phyloP scores from a whole-genome alignment of 352 stramenopile species.

The Globisporangium uncinulatum region DNA sequence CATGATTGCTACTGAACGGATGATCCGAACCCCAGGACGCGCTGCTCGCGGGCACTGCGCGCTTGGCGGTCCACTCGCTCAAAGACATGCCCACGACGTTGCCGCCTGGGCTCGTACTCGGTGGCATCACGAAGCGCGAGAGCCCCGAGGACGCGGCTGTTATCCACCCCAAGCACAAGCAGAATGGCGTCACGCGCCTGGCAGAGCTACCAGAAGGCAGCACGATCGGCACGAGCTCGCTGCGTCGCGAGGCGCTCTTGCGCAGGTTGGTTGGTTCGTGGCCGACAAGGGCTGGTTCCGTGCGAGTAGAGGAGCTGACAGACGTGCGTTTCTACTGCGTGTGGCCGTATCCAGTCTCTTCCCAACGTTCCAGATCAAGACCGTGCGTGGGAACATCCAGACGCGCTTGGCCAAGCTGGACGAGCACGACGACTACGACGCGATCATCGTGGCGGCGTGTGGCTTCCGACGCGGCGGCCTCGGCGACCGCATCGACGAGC shows the following conservation, averaged over 20 bases:
- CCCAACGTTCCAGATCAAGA: slow-evolving; percentile 78
- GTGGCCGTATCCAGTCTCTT: slow-evolving; percentile 24
- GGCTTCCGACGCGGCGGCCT: slow-evolving; percentile 74
- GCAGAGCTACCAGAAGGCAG: slow-evolving; percentile 58
- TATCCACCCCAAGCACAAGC: slow-evolving; percentile 82
- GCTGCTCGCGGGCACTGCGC: slow-evolving; percentile 50
- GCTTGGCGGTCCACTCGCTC: slow-evolving; percentile 86
- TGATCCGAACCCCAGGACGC: slow-evolving; percentile 33
- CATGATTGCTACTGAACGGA: no score
- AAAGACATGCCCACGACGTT: slow-evolving; percentile 89
- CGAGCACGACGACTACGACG: slow-evolving; percentile 77
- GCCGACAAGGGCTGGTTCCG: background rate
- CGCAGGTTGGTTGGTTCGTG: slow-evolving; percentile 8
- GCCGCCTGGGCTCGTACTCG: slow-evolving; percentile 70
- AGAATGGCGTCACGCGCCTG: slow-evolving; percentile 47
- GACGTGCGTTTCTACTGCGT: no score
- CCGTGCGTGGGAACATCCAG: slow-evolving; percentile 85
- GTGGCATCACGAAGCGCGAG: slow-evolving; percentile 76
- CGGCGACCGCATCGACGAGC: slow-evolving; percentile 68
- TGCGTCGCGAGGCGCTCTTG: slow-evolving; percentile 78
- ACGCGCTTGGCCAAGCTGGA: slow-evolving; percentile 83
- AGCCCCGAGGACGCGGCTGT: slow-evolving; percentile 78
- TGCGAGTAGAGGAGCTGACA: no score
- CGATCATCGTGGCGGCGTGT: slow-evolving; percentile 82
- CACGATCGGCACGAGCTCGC: slow-evolving; percentile 77